A percentile compares a stretch with the other conserved stretches of the same genome.
phyloP scores from a whole-genome alignment of 2,329 filamentous ascomycete species.

The Harringtonia aguacate region DNA sequence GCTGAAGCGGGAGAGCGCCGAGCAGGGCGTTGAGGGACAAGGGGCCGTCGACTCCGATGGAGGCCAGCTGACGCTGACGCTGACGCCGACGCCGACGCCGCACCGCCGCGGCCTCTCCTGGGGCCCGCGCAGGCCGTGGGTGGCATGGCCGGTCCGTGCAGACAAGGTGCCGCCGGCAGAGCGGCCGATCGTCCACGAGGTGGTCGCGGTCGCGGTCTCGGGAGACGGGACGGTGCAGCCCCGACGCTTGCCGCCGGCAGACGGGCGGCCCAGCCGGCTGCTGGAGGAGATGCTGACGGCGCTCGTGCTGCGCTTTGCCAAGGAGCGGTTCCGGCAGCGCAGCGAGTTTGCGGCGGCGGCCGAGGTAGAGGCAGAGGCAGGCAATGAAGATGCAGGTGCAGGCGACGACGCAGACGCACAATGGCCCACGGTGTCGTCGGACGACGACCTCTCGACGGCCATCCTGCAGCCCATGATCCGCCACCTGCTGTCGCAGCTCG shows the following conservation, averaged over 20 bases:
- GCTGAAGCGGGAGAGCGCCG: conserved; percentile 5
- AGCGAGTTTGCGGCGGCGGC: background rate
- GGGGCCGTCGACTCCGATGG: too few relatives aligned
- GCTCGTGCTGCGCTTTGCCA: conserved; percentile 54
- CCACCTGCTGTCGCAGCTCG: conserved; percentile 60
- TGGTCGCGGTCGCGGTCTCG: too few relatives aligned
- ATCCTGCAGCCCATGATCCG: conserved; percentile 59
- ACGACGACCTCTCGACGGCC: conserved; percentile 56
- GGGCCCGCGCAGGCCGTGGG: conserved; percentile 55
- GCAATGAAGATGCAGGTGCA: background rate
- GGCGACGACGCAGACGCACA: too few relatives aligned
- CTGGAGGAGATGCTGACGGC: conserved; percentile 64
- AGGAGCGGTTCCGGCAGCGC: conserved; percentile 42
- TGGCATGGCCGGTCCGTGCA: conserved; percentile 69
- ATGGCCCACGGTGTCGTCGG: conserved; percentile 45
- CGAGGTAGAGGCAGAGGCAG: background rate
- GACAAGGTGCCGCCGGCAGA: conserved; percentile 41
- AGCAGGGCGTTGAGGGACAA: conserved; percentile 15
- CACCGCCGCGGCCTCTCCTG: conserved; percentile 26
- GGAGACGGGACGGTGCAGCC: too few relatives aligned
- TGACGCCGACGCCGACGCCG: too few relatives aligned
- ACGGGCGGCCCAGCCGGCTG: background rate
- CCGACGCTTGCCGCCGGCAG: conserved; percentile 29
- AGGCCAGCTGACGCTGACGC: background rate
- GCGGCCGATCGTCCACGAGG: background rate